A percentile compares a stretch with the other conserved stretches of the same genome.
Conservation (phyloP, 805 yeast species). For the Candida yuanshanica region DNA sequence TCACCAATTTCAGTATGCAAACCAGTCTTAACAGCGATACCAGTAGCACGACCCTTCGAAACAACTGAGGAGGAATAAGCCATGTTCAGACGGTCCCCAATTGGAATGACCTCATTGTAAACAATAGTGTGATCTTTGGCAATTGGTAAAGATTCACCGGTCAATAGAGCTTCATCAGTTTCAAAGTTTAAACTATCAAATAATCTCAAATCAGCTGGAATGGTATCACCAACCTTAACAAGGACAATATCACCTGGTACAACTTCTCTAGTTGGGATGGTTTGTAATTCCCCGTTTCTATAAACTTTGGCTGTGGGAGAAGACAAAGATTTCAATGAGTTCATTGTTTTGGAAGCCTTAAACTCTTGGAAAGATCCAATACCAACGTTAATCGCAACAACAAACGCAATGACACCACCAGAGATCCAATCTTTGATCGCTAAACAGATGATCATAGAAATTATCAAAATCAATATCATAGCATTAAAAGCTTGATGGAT, state of each 20-base stretch:
- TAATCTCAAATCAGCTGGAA: constrained; percentile 69
- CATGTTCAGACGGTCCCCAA: constrained; percentile 72
- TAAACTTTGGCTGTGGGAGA: constrained; percentile 68
- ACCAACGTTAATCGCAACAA: constrained; percentile 53
- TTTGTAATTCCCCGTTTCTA: constrained; percentile 51
- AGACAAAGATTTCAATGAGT: constrained; percentile 57
- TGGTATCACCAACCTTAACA: constrained; percentile 64
- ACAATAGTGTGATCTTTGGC: constrained; percentile 41
- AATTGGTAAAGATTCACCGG: constrained; percentile 66
- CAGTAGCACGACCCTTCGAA: constrained; percentile 69
- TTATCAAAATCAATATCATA: constrained; percentile 67
- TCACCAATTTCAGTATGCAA: constrained; percentile 68
- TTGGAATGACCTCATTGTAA: constrained; percentile 42
- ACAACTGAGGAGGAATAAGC: constrained; percentile 65
- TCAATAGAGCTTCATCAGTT: constrained; percentile 61
- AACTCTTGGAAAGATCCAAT: constrained; percentile 69
- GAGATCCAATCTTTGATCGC: constrained; percentile 76
- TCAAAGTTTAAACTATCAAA: constrained; percentile 57
- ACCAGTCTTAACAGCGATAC: constrained; percentile 65
- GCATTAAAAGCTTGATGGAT: constrained; percentile 71
- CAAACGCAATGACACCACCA: constrained; percentile 74
- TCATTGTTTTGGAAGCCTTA: constrained; percentile 77
- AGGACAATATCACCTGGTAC: constrained; percentile 71
- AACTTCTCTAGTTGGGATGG: constrained; percentile 56
- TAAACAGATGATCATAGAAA: constrained; percentile 64